Percentiles rank a stretch among this genome's conserved stretches.
Evolutionary conservation across 257 asterid species (phyloP).

Genomic region (Solanum pimpinellifolium): DNA sequence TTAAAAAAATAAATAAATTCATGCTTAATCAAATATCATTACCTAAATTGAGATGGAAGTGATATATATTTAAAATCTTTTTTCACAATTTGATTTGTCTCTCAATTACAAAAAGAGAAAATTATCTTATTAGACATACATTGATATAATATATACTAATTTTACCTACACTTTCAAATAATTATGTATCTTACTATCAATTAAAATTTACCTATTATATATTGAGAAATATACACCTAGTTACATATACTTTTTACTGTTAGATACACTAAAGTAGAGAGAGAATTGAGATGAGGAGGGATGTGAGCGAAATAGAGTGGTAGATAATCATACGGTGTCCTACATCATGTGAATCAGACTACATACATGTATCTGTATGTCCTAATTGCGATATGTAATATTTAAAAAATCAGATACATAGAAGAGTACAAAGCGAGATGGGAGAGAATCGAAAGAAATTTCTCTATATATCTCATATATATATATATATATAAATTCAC

Average conservation of each 20-base stretch:
- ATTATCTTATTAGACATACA: neutral
- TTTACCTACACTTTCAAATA: too few relatives aligned
- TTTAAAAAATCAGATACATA: too few relatives aligned
- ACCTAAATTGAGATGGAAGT: neutral
- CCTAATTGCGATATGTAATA: too few relatives aligned
- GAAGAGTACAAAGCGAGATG: too few relatives aligned
- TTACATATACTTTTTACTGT: neutral
- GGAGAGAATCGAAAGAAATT: fast-evolving
- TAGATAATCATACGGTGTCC: neutral
- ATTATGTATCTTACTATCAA: too few relatives aligned
- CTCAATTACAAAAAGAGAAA: neutral
- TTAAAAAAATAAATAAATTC: neutral
- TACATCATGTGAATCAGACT: neutral
- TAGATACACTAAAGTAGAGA: neutral
- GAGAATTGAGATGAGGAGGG: neutral
- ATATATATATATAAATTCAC: too few relatives aligned
- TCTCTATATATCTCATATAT: too few relatives aligned
- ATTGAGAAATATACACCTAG: neutral
- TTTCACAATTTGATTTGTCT: neutral
- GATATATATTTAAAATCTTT: neutral
- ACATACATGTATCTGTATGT: too few relatives aligned
- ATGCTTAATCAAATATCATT: neutral
- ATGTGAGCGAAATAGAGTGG: neutral
- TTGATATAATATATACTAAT: too few relatives aligned
- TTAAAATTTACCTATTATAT: too few relatives aligned